Evolutionary conservation across 2,329 filamentous ascomycete genomes (phyloP), one percentile per base, ranked within the genome.

Genomic region (Fusarium nisikadoi): DNA sequence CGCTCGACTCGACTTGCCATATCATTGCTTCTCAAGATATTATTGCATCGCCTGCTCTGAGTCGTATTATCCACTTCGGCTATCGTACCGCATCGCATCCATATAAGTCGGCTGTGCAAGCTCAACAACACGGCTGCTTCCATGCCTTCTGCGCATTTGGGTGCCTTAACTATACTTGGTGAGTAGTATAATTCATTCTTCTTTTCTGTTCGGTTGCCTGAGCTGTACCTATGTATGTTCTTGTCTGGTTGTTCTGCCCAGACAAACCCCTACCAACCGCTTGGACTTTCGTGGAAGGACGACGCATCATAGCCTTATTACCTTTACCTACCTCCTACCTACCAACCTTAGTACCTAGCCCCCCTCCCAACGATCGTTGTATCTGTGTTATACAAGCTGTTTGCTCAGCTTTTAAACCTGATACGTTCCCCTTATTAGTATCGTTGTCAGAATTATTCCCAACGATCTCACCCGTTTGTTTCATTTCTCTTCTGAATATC

Each of bases 101-200:
- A 47, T 61, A 64, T 59, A 62, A 61, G 54, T 72, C 47, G 54
- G 65, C 62, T 68, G 74, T 73, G 69, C 69, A 72, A 73, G 66
- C 63, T 63, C 56, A 38, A 62, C 23, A 70, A 66, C 73, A 59
- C 70, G 64, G 65, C 70, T 68, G 62, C 70, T 76, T 76, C 75
- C 75, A 76, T 76, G 75, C 65, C 68, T 70, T 68, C 71, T 58
- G 68, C 62, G 59, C 70, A 62, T 73, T 56, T 56, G 43, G 50
- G 68, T 71, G 67, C 62, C 43, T 42, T 71, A 59, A 65, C 56
- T 70, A 74, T 70, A 54, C 63, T 65, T 67, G 72, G 74, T 76
- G 68, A 76, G 74, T 75, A 49, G 53, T 54, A 20, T 41, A 27
- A 39, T 41, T 20, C 25, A 56, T 35, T 53, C 35, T 49, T 35